Conservation (phyloP, 805 yeast genomes). For the Teunomyces pallodes region DNA sequence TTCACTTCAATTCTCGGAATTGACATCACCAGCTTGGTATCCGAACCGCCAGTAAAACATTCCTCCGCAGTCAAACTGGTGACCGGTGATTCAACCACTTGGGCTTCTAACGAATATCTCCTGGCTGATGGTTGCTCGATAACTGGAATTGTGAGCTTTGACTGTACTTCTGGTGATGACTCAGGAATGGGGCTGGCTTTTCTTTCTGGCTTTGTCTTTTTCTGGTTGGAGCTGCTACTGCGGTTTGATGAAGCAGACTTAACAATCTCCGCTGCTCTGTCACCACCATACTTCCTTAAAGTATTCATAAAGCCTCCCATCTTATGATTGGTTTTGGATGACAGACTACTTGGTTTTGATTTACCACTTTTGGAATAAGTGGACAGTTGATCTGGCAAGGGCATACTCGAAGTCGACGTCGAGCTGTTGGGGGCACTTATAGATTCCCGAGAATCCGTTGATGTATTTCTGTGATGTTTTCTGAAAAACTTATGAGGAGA, state of each 20-base stretch:
- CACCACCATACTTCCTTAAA: slow-evolving; percentile 39
- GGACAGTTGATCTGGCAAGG: neutral
- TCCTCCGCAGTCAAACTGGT: neutral
- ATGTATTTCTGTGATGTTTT: slow-evolving; percentile 61
- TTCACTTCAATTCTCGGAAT: neutral
- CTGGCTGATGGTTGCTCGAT: neutral
- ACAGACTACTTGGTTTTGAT: neutral
- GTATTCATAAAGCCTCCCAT: slow-evolving; percentile 40
- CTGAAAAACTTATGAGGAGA: slow-evolving; percentile 50
- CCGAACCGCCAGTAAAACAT: neutral
- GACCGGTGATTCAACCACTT: neutral
- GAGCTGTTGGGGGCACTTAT: slow-evolving; percentile 14
- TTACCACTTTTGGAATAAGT: neutral
- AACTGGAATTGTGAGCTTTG: neutral
- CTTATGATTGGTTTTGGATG: slow-evolving; percentile 4
- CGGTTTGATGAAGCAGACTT: slow-evolving; percentile 12
- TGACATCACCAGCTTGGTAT: slow-evolving; percentile 1
- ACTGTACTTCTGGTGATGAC: neutral
- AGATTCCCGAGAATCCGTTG: slow-evolving; percentile 20
- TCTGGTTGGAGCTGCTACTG: neutral
- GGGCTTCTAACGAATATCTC: slow-evolving; percentile 1
- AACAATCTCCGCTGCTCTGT: slow-evolving; percentile 36
- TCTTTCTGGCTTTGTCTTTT: neutral
- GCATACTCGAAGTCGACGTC: slow-evolving; percentile 16
- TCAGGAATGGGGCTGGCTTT: neutral